These are phyloP conservation scores for Arabidopsis hybrid DNA, from an alignment of 441 rosid species.

Conservation along the genomic window DNA sequence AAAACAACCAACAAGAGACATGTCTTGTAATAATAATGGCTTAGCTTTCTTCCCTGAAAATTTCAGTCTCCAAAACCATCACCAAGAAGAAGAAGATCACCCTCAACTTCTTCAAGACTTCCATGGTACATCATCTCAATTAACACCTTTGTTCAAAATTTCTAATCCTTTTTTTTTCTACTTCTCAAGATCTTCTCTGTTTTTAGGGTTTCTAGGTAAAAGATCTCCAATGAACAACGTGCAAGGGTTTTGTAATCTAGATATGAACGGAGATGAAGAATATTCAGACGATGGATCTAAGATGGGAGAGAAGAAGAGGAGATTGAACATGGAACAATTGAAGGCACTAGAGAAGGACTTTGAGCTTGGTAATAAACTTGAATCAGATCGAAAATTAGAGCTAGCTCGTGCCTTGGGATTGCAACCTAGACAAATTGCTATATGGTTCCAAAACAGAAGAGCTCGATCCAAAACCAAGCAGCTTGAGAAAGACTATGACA, in stretches of 20 bases:
- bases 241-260: slow-evolving; percentile 41
- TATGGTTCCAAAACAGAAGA: slow-evolving; percentile 97
- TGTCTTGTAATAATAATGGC: slow-evolving; percentile 68
- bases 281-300: slow-evolving; percentile 91
- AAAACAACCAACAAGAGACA: slow-evolving; percentile 22
- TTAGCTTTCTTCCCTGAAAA: slow-evolving; percentile 87
- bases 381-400: slow-evolving; percentile 93
- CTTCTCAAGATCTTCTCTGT: slow-evolving; percentile 13
- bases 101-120: slow-evolving; percentile 75
- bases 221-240: slow-evolving; percentile 56
- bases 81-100: slow-evolving; percentile 54
- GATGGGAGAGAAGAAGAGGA: slow-evolving; percentile 92
- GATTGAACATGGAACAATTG: slow-evolving; percentile 89
- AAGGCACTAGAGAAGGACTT: slow-evolving; percentile 91
- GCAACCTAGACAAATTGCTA: slow-evolving; percentile 94
- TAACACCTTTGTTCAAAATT: slow-evolving; percentile 2
- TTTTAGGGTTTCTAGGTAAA: slow-evolving; percentile 75
- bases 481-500: slow-evolving; percentile 89
- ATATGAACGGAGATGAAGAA: slow-evolving; percentile 71
- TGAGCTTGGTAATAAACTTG: slow-evolving; percentile 94
- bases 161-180: not conserved
- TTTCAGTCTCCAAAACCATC: slow-evolving; percentile 75
- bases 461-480: slow-evolving; percentile 98
- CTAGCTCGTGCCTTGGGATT: slow-evolving; percentile 87
- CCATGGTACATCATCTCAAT: slow-evolving; percentile 54